Conservation (phyloP, 2,329 filamentous ascomycete species). For the Dothideomycetes sp. region DNA sequence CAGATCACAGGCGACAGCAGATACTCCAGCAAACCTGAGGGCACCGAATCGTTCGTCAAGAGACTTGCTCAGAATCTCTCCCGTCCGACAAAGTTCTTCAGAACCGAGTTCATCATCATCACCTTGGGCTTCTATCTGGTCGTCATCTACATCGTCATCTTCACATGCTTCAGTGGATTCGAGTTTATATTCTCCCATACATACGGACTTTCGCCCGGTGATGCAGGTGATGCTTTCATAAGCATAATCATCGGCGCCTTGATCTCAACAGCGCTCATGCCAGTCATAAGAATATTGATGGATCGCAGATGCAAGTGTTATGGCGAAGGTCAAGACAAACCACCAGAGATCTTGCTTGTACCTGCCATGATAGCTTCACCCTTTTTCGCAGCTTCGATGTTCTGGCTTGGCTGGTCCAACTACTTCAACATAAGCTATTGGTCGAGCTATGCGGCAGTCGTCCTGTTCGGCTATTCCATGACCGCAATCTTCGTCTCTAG, state of each 20-base stretch:
- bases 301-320: conserved; percentile 15
- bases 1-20: conserved; percentile 27
- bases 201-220: conserved; percentile 33
- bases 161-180: conserved; percentile 44
- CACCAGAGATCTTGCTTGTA: conserved; percentile 29
- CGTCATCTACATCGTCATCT: conserved; percentile 43
- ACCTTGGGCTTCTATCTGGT: conserved; percentile 41
- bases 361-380: conserved; percentile 35
- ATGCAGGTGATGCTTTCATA: conserved; percentile 35
- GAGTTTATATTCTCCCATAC: conserved; percentile 37
- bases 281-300: conserved; percentile 24
- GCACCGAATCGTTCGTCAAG: conserved; percentile 17
- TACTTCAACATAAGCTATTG: conserved; percentile 35
- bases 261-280: conserved; percentile 27
- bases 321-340: conserved; percentile 16
- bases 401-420: conserved; percentile 43
- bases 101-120: conserved; percentile 34
- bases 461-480: conserved; percentile 37
- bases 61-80: conserved; percentile 14
- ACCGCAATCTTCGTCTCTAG: conserved; percentile 33
- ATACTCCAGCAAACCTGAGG: conserved; percentile 35
- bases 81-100: conserved; percentile 25
- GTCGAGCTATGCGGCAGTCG: conserved; percentile 33
- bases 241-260: conserved; percentile 36
- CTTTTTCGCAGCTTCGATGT: conserved; percentile 36